Base-by-base conservation (phyloP, 768 basidiomycete genomes). In the Tremella mesenterica region DNA sequence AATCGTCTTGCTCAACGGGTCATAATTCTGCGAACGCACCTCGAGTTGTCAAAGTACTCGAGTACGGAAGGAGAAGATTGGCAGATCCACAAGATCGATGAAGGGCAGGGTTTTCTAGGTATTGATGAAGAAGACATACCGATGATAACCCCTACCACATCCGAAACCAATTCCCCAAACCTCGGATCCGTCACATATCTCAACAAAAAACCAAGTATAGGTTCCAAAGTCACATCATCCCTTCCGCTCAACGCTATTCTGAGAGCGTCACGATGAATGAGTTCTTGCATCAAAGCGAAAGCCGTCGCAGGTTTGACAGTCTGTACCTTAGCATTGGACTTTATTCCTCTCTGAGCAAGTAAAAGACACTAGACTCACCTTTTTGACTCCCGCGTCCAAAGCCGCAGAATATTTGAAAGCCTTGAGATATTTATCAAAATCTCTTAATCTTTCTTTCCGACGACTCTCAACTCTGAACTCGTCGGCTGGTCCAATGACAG, bases 391-490 rank as follows among this genome's bases (percentile, higher is more conserved):
- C 4, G 88, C 83, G 74, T 99, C 93, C 50, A 99, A 75, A 4
- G 95, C 95, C 30, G 89, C 89, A 7, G 85, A 85, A 73, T 99
- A 97, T 67, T 87, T 88, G 79, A 97, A 99, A 33, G 76, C 78
- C 73, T 97, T 97, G 45, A 99, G 77, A 48, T 88, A 76, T 63
- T 81, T 81, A 72, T 99, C 95, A 73, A 95, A 95, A 51, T 88
- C 85, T 71, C 81, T 85, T 44, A 97, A 75, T 56, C 81, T 80
- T 69, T 80, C 83, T 69, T 75, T 80, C 54, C 84, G 79, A 70
- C 80, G 81, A 52, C 78, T 82, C 74, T 89, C 85, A 14, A 93
- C 80, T 59, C 81, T 81, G 51, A 87, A 79, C 70, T 96, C 92
- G 53, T 87, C 80, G 2, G 77, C 76, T 3, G 67, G 54, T 63